Conservation (phyloP, 2,329 filamentous ascomycete genomes). For the Mollisia scopiformis region DNA sequence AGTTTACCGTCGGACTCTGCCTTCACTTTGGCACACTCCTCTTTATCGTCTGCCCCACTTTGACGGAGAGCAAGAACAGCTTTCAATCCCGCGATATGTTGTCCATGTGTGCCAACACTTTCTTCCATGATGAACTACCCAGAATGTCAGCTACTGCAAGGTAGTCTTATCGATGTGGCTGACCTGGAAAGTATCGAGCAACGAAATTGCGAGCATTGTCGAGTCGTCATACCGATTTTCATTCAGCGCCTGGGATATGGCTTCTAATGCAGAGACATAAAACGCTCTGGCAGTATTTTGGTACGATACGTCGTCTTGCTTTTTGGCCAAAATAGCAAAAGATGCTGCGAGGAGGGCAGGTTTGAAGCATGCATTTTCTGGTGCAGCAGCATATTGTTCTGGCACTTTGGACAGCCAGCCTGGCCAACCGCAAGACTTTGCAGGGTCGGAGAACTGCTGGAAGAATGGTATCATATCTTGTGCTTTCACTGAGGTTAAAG, state of each 20-base stretch:
- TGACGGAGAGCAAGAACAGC: not conserved
- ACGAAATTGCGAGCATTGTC: not conserved
- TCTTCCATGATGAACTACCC: conserved; percentile 2
- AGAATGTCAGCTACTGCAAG: not conserved
- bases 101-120: not conserved
- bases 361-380: not conserved
- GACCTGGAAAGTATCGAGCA: not conserved
- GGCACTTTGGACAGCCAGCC: not conserved
- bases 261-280: not conserved
- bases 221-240: not conserved
- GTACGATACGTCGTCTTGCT: not conserved
- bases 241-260: not conserved
- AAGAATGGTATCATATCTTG: not conserved
- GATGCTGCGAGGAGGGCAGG: not conserved
- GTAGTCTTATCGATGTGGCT: not conserved
- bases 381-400: not conserved
- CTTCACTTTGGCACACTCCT: not conserved
- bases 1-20: not conserved
- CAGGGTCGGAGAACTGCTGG: not conserved
- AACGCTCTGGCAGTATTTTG: not conserved
- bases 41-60: not conserved
- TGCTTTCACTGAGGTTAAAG: not conserved
- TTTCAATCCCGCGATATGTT: not conserved
- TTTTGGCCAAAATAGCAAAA: not conserved
- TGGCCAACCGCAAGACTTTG: not conserved